A percentile compares a stretch with the other conserved stretches of the same genome.
Evolutionary conservation across 2,329 filamentous ascomycete species (phyloP).

Genomic region (Uncinocarpus reesii): DNA sequence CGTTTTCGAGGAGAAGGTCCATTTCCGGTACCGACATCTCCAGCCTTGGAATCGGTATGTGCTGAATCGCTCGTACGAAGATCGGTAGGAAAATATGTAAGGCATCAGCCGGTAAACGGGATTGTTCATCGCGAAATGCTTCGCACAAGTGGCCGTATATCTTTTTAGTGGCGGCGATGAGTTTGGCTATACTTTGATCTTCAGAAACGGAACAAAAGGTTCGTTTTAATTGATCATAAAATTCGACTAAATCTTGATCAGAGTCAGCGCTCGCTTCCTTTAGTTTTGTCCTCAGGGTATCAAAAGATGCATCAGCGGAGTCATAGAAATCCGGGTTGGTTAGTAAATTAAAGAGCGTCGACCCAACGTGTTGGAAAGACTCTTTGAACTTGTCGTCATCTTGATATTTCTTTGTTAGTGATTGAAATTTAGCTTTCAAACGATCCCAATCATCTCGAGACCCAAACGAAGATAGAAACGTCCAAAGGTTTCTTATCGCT

Average conservation of each 20-base stretch:
- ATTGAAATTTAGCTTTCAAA: slow-evolving; percentile 57
- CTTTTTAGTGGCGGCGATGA: slow-evolving; percentile 56
- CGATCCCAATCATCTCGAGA: slow-evolving; percentile 63
- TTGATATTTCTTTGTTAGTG: slow-evolving; percentile 54
- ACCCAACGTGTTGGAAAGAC: slow-evolving; percentile 61
- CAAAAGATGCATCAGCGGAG: slow-evolving; percentile 56
- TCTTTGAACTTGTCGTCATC: slow-evolving; percentile 68
- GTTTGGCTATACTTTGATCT: slow-evolving; percentile 61
- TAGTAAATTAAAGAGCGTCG: slow-evolving; percentile 67
- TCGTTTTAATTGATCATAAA: slow-evolving; percentile 57
- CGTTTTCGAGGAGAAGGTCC: slow-evolving; percentile 78
- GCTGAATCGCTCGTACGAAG: slow-evolving; percentile 66
- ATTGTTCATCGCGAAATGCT: slow-evolving; percentile 52
- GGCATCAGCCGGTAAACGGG: slow-evolving; percentile 62
- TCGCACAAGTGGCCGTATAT: slow-evolving; percentile 63
- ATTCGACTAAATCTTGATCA: slow-evolving; percentile 59
- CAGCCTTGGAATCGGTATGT: slow-evolving; percentile 80
- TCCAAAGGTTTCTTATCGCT: slow-evolving; percentile 71
- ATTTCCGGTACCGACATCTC: slow-evolving; percentile 74
- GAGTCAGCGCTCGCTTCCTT: slow-evolving; percentile 51
- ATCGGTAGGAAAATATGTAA: slow-evolving; percentile 73
- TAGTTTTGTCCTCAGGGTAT: slow-evolving; percentile 48
- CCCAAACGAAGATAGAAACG: slow-evolving; percentile 69
- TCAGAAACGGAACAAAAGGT: slow-evolving; percentile 59
- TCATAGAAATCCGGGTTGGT: slow-evolving; percentile 81